phyloP scores from a whole-genome alignment of 169 alveolate genomes.

The Sarcocystis neurona region DNA sequence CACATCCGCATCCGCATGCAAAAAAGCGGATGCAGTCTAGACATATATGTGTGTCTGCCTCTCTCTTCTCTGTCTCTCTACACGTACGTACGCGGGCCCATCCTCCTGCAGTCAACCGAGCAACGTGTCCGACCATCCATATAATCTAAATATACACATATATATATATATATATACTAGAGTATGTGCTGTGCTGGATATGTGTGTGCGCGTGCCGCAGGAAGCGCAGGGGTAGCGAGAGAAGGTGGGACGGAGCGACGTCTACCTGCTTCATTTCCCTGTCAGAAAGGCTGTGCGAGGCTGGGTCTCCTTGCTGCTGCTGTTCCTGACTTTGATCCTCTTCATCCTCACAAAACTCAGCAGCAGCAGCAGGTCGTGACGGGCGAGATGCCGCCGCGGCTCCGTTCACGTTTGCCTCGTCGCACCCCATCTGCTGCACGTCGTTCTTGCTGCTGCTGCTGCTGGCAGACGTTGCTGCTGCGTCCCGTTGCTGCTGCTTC shows the following conservation, averaged over 20 bases:
- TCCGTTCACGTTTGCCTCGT: background rate
- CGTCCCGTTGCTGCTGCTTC: conserved; percentile 32
- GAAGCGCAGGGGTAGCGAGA: background rate
- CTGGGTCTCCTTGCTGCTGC: background rate
- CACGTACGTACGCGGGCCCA: too few relatives aligned
- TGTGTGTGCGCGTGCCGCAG: too few relatives aligned
- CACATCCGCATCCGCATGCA: too few relatives aligned
- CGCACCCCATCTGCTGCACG: background rate
- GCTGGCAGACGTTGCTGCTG: conserved; percentile 25
- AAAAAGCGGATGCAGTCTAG: too few relatives aligned
- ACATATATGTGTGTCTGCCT: too few relatives aligned
- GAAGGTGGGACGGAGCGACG: background rate
- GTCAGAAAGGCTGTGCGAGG: background rate
- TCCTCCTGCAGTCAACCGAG: too few relatives aligned
- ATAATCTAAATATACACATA: too few relatives aligned
- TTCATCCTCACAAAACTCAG: background rate
- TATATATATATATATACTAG: background rate
- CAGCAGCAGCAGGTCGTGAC: background rate
- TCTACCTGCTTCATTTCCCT: background rate
- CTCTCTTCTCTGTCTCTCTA: too few relatives aligned
- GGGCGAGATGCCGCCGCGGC: background rate
- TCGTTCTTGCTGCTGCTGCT: background rate
- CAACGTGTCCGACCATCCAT: too few relatives aligned
- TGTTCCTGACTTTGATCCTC: too few relatives aligned
- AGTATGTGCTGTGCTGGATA: too few relatives aligned